Evolutionary conservation across 202 grass and related monocot species (phyloP).

Genomic region (Dendrocalamus latiflorus): DNA sequence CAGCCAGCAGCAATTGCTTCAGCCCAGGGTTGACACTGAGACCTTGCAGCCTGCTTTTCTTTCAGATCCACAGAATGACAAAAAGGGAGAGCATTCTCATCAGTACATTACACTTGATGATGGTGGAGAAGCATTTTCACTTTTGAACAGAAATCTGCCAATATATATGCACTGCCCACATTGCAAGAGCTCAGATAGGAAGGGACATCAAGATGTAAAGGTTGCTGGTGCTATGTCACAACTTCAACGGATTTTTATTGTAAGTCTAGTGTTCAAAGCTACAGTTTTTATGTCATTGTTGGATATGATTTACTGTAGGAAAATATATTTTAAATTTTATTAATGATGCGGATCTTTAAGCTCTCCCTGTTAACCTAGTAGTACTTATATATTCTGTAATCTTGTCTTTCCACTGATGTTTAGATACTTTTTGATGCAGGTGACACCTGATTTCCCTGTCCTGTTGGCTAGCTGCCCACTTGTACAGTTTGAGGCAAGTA

Average conservation of each 20-base stretch:
- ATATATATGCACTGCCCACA: constrained; percentile 96
- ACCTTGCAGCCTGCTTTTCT: constrained; percentile 18
- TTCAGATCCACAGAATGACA: constrained; percentile 34
- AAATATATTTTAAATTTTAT: not conserved
- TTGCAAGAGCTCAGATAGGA: constrained; percentile 59
- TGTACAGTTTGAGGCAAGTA: constrained; percentile 76
- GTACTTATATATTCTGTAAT: not conserved
- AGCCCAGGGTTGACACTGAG: constrained; percentile 6
- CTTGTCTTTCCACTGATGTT: constrained; percentile 17
- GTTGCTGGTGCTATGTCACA: constrained; percentile 67
- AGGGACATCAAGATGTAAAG: constrained; percentile 54
- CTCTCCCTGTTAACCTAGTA: not conserved
- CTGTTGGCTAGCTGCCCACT: constrained; percentile 75
- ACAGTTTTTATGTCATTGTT: not conserved
- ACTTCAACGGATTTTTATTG: constrained; percentile 91
- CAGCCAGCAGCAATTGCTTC: constrained; percentile 39
- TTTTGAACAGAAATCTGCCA: constrained; percentile 84
- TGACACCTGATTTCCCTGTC: constrained; percentile 79
- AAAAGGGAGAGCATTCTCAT: constrained; percentile 40
- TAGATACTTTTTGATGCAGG: constrained; percentile 39
- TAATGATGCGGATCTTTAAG: not conserved
- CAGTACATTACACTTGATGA: constrained; percentile 46
- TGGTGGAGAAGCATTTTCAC: constrained; percentile 73
- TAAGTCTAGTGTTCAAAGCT: constrained; percentile 38
- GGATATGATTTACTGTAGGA: constrained; percentile 5